Base-by-base conservation (phyloP, 2,329 filamentous ascomycete genomes). In the Hansfordia pulvinata region DNA sequence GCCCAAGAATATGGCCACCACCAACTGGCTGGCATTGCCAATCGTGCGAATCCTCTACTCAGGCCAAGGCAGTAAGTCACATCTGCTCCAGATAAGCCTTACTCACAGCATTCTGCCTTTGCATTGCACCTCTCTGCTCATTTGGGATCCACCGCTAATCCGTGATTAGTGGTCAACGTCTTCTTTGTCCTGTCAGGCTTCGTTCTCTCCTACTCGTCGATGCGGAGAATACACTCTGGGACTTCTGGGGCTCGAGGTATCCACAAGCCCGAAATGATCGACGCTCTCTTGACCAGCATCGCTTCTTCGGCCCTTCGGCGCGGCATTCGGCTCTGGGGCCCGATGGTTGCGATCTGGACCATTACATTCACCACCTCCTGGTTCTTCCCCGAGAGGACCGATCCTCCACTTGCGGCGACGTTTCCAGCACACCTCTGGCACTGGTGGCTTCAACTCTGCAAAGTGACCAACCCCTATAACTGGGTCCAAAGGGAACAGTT, bases 151-250 rank as follows among this genome's bases (percentile, higher is more conserved):
- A 10, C 14, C 23, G 12, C 22, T 23, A 7, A 15, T 23, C 13
- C 22, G 22, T 15, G 22, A 8, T 5, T 8, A 15, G 17, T 29
- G 22, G 27, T 29, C 4, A 24, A 22, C 22, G 16, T 29, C 17
- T 29, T 29, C 18, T 29, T 29, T 16, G 27, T 22, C 20, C 22
- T 29, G 16, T 29, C 27, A 7, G 27, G 27, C n/a, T 29, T 19
- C 27, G 27, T 29, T 2, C 27, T 29, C 11, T 14, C 21, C 2
- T 29, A 25, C 17, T 29, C 27, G 12, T 19, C 27, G 8, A 9
- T 19, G 17, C 21, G 27, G 4, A 29, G 20, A 13, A 29, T 29
- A 16, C 16, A 24, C 23, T 23, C 22, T n/a, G n/a, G n/a, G n/a
- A n/a, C n/a, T n/a, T n/a, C n/a, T n/a, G n/a, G n/a, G n/a, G n/a